Conservation (phyloP, 2,329 filamentous ascomycete genomes). For the Cladosporium sp. region DNA sequence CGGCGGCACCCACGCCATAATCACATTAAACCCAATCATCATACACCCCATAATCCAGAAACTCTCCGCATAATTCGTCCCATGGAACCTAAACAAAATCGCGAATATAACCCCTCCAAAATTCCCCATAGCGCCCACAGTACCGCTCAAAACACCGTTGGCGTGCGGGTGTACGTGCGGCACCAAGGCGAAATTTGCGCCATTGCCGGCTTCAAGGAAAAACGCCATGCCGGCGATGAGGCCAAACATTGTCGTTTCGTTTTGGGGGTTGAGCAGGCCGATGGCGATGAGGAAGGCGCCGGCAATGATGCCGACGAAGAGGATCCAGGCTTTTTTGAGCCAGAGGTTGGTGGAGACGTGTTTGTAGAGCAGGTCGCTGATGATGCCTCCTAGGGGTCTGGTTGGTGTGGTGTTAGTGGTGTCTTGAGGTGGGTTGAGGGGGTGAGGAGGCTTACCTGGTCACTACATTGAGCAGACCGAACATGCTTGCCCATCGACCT, state of each 20-base stretch:
- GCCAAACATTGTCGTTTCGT: slow-evolving; percentile 67
- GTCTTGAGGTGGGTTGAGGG: neutral
- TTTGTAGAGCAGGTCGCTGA: slow-evolving; percentile 57
- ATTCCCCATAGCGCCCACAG: slow-evolving; percentile 69
- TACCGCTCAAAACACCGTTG: slow-evolving; percentile 70
- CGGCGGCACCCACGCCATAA: slow-evolving; percentile 61
- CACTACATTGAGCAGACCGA: slow-evolving; percentile 68
- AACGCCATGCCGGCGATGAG: slow-evolving; percentile 72
- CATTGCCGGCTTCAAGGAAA: slow-evolving; percentile 79
- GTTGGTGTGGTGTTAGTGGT: slow-evolving; percentile 38
- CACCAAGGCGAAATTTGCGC: slow-evolving; percentile 80
- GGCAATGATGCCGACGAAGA: slow-evolving; percentile 54
- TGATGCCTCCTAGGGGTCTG: slow-evolving; percentile 58
- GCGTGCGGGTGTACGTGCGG: slow-evolving; percentile 78
- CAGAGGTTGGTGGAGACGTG: slow-evolving; percentile 51
- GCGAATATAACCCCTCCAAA: slow-evolving; percentile 79
- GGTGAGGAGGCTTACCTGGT: slow-evolving; percentile 39
- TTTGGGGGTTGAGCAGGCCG: slow-evolving; percentile 60
- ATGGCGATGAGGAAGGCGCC: slow-evolving; percentile 60
- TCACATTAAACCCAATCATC: slow-evolving; percentile 65
- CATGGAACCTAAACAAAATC: slow-evolving; percentile 73
- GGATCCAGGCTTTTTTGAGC: slow-evolving; percentile 62
- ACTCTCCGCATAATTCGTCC: slow-evolving; percentile 62
- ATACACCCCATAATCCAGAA: slow-evolving; percentile 75
- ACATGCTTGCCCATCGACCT: slow-evolving; percentile 65